Percentiles rank a stretch among this genome's conserved stretches.
Conservation (phyloP, 441 rosid species). For the Gossypium trilobum region DNA sequence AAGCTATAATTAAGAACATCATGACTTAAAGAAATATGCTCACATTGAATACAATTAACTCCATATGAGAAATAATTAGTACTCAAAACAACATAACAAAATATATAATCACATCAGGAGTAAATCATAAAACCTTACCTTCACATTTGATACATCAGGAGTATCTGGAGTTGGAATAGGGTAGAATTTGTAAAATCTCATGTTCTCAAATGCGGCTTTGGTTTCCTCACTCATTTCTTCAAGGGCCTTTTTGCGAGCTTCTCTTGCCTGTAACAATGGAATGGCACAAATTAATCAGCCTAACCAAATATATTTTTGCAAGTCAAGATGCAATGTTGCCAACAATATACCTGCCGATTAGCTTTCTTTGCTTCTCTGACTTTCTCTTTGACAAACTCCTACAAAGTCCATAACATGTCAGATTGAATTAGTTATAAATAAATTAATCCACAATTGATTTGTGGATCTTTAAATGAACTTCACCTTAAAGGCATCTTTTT, state of each 20-base stretch:
- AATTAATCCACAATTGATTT: neutral
- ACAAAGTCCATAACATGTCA: constrained; percentile 12
- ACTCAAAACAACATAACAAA: neutral
- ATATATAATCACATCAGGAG: neutral
- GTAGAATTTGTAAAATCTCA: constrained; percentile 82
- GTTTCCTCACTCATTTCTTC: constrained; percentile 66
- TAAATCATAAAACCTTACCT: constrained; percentile 30
- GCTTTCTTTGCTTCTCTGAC: constrained; percentile 82
- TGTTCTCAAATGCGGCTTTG: constrained; percentile 40
- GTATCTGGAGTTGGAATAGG: constrained; percentile 56
- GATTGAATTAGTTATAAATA: constrained; percentile 2
- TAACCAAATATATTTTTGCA: neutral
- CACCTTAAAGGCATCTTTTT: constrained; percentile 76
- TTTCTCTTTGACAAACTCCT: constrained; percentile 74
- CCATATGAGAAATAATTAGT: neutral
- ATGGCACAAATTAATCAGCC: neutral
- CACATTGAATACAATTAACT: neutral
- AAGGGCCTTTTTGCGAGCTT: constrained; percentile 54
- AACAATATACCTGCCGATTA: constrained; percentile 53
- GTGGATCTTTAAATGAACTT: constrained; percentile 5
- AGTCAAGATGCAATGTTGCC: neutral
- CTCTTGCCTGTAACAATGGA: constrained; percentile 43
- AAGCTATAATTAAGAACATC: neutral
- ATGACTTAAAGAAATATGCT: neutral
- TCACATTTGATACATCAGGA: constrained; percentile 59